Evolutionary conservation across 2,329 filamentous ascomycete species (phyloP), one percentile per base, ranked within the genome.

Genomic region (Chaetomium globosum): DNA sequence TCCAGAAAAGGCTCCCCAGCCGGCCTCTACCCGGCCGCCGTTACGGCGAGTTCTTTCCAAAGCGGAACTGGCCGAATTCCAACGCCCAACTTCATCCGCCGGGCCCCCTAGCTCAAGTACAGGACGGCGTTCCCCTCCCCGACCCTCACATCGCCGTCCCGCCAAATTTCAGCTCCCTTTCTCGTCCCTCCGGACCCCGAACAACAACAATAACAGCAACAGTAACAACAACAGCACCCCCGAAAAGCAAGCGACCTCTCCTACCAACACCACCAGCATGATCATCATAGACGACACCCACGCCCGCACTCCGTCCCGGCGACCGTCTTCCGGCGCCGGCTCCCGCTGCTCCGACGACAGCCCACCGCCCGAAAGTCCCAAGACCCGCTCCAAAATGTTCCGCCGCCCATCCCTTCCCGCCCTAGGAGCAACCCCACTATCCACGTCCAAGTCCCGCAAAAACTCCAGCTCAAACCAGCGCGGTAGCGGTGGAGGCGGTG

Each of bases 41-140:
- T 79, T 98, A 39, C 85, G 95, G 61, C 90, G 91, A 63, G 90
- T 99, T 9, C 81, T 98, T 36, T 97, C 93, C 1, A 92, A 91
- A 71, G 89, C 90, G 0, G 94, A 98, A 72, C 80, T 98, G 49
- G 90, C 92, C 9, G 91, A 93, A 67, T 93, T 96, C 67, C 85
- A 87, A 68, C 79, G 85, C 4, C 79, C 83, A 4, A 79, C 64
- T 2, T 59, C 23, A 36, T 10, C 30, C 30, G 16, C 59, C 57
- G 19, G 21, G 52, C 13, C 36, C 80, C 9, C 75, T 79, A 9
- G 33, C 31, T 58, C 46, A 36, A 36, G 33, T 30, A 73, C 76
- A 8, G 83, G 84, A 3, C 80, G 83, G 53, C 80, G 80, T 28
- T 88, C 85, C 0, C 86, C 87, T 0, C 82, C 85, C 1, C 79